Evolutionary conservation across 2,329 filamentous ascomycete species (phyloP).

Genomic region (Nemania abortiva): DNA sequence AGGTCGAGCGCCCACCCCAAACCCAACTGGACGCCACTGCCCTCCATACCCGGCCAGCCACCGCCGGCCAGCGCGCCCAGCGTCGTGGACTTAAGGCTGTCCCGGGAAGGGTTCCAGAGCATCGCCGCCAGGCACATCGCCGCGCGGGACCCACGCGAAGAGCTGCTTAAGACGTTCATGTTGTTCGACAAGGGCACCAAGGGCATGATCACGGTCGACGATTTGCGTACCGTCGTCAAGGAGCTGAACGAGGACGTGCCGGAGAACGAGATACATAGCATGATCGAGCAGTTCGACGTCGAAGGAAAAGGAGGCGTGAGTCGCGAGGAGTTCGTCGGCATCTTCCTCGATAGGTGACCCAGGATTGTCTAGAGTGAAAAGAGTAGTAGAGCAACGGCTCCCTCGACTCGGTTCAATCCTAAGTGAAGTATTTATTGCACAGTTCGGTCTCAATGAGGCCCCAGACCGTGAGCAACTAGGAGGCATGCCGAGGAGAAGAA

Average conservation of each 20-base stretch:
- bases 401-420: not conserved
- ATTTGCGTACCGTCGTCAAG: slow-evolving; percentile 86
- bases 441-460: not conserved
- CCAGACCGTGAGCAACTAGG: slow-evolving; percentile 27
- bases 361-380: not conserved
- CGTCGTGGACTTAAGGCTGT: slow-evolving; percentile 77
- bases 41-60: slow-evolving; percentile 58
- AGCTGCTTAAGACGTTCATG: slow-evolving; percentile 90
- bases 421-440: slow-evolving; percentile 4
- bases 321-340: slow-evolving; percentile 76
- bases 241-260: slow-evolving; percentile 93
- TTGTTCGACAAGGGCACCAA: slow-evolving; percentile 95
- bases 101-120: slow-evolving; percentile 77
- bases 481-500: slow-evolving; percentile 41
- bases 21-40: slow-evolving; percentile 64
- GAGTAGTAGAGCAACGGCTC: slow-evolving; percentile 8
- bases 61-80: slow-evolving; percentile 65
- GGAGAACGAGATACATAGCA: slow-evolving; percentile 90
- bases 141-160: slow-evolving; percentile 86
- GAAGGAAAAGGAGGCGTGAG: slow-evolving; percentile 87
- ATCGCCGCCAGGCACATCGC: slow-evolving; percentile 85
- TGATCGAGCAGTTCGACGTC: slow-evolving; percentile 98
- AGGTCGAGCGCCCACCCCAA: slow-evolving; percentile 82
- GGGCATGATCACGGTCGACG: slow-evolving; percentile 88
- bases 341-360: slow-evolving; percentile 55